Conservation (phyloP, 345 rosid genomes). For the Eucalyptus leucophloia region DNA sequence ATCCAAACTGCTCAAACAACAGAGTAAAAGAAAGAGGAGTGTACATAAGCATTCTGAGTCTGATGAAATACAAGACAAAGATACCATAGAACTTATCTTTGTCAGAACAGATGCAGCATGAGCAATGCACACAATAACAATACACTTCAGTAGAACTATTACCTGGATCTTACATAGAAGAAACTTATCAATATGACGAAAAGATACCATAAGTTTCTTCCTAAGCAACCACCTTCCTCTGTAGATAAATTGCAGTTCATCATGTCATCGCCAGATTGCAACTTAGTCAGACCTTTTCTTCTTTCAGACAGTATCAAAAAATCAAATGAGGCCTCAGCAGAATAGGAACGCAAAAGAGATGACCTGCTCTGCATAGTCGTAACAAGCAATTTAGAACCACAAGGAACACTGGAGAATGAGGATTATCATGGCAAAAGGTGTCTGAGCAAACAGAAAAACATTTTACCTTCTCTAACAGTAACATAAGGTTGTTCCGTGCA, state of each 20-base stretch:
- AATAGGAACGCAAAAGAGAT: slow-evolving; percentile 20
- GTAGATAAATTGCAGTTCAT: slow-evolving; percentile 3
- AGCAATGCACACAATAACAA: not conserved
- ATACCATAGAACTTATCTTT: not conserved
- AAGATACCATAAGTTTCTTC: slow-evolving; percentile 43
- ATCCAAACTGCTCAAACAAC: slow-evolving; percentile 30
- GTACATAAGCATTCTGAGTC: not conserved
- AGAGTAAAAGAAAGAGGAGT: not conserved
- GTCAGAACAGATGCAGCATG: not conserved
- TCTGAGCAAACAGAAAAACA: not conserved
- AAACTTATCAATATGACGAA: slow-evolving; percentile 55
- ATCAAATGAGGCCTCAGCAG: slow-evolving; percentile 36
- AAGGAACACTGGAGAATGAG: not conserved
- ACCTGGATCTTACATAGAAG: slow-evolving; percentile 70
- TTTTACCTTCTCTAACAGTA: slow-evolving; percentile 74
- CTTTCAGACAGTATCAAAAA: slow-evolving; percentile 46
- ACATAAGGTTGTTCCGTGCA: slow-evolving; percentile 66
- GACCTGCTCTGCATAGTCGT: slow-evolving; percentile 64
- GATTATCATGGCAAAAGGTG: not conserved
- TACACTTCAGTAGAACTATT: not conserved
- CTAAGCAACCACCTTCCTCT: slow-evolving; percentile 10
- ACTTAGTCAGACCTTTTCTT: not conserved
- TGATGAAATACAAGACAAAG: not conserved
- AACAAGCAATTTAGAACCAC: slow-evolving; percentile 10
- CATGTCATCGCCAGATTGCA: not conserved